Conservation (phyloP, 1,139 yeast genomes). For the Geotrichum australiense region DNA sequence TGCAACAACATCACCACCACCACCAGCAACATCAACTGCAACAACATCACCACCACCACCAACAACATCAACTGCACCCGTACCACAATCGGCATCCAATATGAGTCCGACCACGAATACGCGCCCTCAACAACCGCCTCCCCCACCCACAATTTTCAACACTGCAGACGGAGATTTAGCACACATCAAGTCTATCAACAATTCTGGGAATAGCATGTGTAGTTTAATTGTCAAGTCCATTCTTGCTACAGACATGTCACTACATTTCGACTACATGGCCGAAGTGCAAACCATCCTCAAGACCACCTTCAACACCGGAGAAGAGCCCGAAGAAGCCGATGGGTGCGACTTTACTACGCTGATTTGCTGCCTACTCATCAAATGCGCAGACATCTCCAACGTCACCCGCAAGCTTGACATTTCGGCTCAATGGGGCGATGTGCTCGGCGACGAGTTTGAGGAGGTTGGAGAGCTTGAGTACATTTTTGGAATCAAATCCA, state of each 20-base stretch:
- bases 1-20: too few relatives aligned
- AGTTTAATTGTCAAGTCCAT: slow-evolving; percentile 38
- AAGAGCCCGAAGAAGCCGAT: background rate
- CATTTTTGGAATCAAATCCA: slow-evolving; percentile 24
- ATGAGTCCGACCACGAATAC: too few relatives aligned
- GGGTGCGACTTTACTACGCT: slow-evolving; percentile 28
- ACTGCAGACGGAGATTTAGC: too few relatives aligned
- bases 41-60: too few relatives aligned
- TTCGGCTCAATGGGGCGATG: slow-evolving; percentile 81
- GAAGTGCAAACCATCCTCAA: slow-evolving; percentile 29
- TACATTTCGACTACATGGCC: slow-evolving; percentile 68
- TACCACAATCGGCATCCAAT: too few relatives aligned
- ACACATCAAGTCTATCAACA: too few relatives aligned
- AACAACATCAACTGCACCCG: too few relatives aligned
- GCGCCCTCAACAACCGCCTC: too few relatives aligned
- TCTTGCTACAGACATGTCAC: slow-evolving; percentile 92
- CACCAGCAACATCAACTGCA: too few relatives aligned
- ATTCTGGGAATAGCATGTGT: slow-evolving; percentile 6
- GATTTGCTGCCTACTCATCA: slow-evolving; percentile 62
- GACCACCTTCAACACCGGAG: background rate
- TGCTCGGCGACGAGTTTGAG: slow-evolving; percentile 66
- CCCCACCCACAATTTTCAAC: too few relatives aligned
- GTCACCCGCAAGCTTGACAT: slow-evolving; percentile 74
- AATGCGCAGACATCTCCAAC: slow-evolving; percentile 92
- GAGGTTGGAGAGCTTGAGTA: slow-evolving; percentile 55